Evolutionary conservation across 495 filamentous ascomycete genomes (phyloP).

Genomic region (Trichoderma parareesei): DNA sequence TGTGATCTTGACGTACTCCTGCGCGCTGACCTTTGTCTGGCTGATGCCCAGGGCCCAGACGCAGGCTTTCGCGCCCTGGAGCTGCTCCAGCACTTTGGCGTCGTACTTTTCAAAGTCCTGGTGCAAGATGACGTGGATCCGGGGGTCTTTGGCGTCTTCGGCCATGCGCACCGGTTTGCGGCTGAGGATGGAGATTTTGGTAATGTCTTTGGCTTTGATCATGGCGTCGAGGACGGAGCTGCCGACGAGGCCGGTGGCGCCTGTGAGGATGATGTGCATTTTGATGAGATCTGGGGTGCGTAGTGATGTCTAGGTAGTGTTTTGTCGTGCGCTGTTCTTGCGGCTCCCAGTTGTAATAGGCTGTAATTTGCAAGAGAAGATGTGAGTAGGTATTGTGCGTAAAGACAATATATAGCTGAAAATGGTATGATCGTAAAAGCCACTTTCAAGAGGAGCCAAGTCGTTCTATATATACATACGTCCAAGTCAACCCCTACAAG

Average conservation of each 20-base stretch:
- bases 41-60: slow-evolving; percentile 66
- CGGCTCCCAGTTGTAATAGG: too few relatives aligned
- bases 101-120: slow-evolving; percentile 55
- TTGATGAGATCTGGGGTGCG: not conserved
- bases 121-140: slow-evolving; percentile 57
- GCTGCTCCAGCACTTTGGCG: slow-evolving; percentile 43
- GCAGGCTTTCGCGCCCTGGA: slow-evolving; percentile 55
- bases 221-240: slow-evolving; percentile 55
- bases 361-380: too few relatives aligned
- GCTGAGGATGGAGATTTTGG: slow-evolving; percentile 57
- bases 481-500: too few relatives aligned
- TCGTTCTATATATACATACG: too few relatives aligned
- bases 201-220: slow-evolving; percentile 46
- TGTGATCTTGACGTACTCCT: slow-evolving; percentile 60
- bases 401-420: too few relatives aligned
- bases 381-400: too few relatives aligned
- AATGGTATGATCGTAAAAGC: too few relatives aligned
- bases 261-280: slow-evolving; percentile 71
- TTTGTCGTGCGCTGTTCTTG: too few relatives aligned
- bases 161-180: slow-evolving; percentile 57
- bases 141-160: slow-evolving; percentile 47
- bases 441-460: too few relatives aligned
- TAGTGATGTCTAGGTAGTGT: not conserved
- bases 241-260: slow-evolving; percentile 67
- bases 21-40: slow-evolving; percentile 47